Conservation (phyloP, 352 stramenopile species). For the Globisporangium heterothallicum region DNA sequence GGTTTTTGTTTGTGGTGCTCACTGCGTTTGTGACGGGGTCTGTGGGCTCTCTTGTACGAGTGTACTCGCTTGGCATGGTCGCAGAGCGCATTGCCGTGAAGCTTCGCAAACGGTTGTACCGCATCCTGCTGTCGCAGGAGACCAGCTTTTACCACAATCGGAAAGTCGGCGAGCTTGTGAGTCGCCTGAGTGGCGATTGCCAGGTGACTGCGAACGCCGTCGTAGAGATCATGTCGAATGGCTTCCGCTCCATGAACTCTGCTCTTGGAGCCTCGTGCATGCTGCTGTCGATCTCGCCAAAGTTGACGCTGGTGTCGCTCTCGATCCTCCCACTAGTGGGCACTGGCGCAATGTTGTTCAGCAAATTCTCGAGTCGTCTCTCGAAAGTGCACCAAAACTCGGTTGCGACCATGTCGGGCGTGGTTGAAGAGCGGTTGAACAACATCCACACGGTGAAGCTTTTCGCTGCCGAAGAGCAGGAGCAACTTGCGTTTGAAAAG, state of each 20-base stretch:
- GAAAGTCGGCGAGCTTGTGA: constrained; percentile 85
- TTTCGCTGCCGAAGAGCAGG: constrained; percentile 75
- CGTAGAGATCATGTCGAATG: constrained; percentile 82
- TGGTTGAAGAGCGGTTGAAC: constrained; percentile 84
- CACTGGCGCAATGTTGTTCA: constrained; percentile 77
- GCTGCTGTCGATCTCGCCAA: constrained; percentile 86
- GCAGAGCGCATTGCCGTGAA: constrained; percentile 78
- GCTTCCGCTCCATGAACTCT: constrained; percentile 87
- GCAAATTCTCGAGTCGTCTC: constrained; percentile 75
- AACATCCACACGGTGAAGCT: constrained; percentile 89
- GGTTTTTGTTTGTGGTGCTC: constrained; percentile 82
- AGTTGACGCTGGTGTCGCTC: constrained; percentile 86
- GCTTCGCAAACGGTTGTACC: constrained; percentile 73
- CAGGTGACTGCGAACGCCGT: constrained; percentile 87
- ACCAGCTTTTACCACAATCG: constrained; percentile 78
- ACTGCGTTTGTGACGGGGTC: constrained; percentile 82
- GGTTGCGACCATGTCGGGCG: constrained; percentile 64
- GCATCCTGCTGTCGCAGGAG: constrained; percentile 73
- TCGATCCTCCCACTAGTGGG: constrained; percentile 76
- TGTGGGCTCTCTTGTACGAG: constrained; percentile 81
- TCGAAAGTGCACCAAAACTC: constrained; percentile 77
- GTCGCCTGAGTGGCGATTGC: constrained; percentile 81
- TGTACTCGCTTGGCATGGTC: constrained; percentile 87
- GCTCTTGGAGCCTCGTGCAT: constrained; percentile 84
- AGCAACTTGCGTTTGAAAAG: constrained; percentile 57